Evolutionary conservation across 208 protist genomes (phyloP), one percentile per base, ranked within the genome.

Genomic region (Leishmania tropica): DNA sequence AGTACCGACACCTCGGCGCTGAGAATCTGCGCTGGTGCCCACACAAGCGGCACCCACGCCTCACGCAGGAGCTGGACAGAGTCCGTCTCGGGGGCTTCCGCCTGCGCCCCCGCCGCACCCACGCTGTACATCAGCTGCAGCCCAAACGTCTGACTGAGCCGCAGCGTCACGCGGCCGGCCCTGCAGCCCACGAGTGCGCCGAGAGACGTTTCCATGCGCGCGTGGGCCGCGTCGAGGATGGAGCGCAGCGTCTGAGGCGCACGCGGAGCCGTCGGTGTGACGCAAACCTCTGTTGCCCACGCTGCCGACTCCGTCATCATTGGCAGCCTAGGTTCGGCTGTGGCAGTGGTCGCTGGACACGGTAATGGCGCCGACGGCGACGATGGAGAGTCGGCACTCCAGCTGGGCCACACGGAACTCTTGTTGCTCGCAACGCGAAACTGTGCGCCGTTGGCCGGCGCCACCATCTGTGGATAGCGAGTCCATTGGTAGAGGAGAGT

Each of bases 81-180:
- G 3, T 56, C 58, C 31, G 31, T 17, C 21, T 58, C 11, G 15
- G 11, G 1, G 1, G 8, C 62, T 19, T 80, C 17, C 40, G 40
- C 15, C 15, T 11, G 47, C 35, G 5, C 5, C 35, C 4, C 51
- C 24, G 11, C 47, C 13, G 40, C 53, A 51, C 31, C 17, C 37
- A 31, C 75, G 8, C 75, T 6, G 75, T 78, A 86, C 37, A 73
- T 47, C 35, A 86, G 64, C 74, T 79, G 74, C 2, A 86, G 51
- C 37, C 78, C 83, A 76, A 86, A 86, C 7, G 83, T 86, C 37
- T 86, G 83, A 47, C 83, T 86, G 11, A 86, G 67, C 51, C 65
- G 53, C 65, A 86, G 74, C 47, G 42, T 70, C 65, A 86, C 83
- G n/a, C 53, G 62, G 37, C 83, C 83, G 56, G 48, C 67, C 21